Evolutionary conservation across 2,329 filamentous ascomycete genomes (phyloP), one percentile per base, ranked within the genome.

Genomic region (Colletotrichum sp.): DNA sequence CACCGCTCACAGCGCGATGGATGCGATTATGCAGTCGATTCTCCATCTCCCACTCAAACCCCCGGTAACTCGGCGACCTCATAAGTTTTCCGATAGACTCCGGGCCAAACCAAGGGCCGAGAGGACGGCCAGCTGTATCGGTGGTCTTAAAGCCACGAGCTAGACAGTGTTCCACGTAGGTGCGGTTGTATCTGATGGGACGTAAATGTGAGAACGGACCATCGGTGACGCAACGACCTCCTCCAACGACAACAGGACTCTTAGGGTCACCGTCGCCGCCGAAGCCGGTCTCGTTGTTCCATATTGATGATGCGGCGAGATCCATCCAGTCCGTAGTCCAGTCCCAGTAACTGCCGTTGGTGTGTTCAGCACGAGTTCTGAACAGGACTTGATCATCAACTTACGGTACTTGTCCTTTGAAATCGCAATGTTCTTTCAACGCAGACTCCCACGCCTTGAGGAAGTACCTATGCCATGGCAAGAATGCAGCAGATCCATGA

Each of bases 201-300:
- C 74, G 74, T 32, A 78, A 58, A 13, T 78, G 57, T 5, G 72
- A 52, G 65, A 78, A 78, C 9, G 78, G 78, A 3, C 74, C 72
- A 67, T 70, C 69, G 26, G 63, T 57, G 10, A 78, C 63, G 57
- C 38, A 48, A 48, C 38, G 38, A n/a, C 38, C 38, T 48, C 38
- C 38, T 48, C 38, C 18, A 12, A n/a, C 38, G 1, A 12, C 5
- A 7, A 48, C 3, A 48, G 18, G 9, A 48, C 38, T 48, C 18
- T 48, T 0, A 43, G 18, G 18, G 0, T n/a, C 38, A 43, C 38
- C 38, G 18, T 48, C 38, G 38, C 38, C 18, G 5, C 38, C 18
- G 38, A 48, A 48, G 38, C 38, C 38, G 4, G 38, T n/a, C 38
- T n/a, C 38, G 1, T n/a, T 48, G 38, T n/a, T n/a, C 38, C 38